Conservation (phyloP, 176 grass and related monocot genomes). For the Otatea glauca region DNA sequence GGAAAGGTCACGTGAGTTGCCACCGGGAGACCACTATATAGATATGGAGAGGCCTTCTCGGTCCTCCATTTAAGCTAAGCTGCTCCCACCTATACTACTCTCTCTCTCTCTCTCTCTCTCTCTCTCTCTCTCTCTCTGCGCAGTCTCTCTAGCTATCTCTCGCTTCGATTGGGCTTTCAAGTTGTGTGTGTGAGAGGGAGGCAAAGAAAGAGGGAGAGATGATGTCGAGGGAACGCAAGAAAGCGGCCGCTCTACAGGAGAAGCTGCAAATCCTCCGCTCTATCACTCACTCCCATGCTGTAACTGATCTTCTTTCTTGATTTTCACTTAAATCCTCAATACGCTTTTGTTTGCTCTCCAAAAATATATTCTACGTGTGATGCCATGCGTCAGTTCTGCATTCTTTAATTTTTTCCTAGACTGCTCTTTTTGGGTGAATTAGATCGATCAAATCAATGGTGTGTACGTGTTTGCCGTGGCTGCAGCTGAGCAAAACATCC, state of each 20-base stretch:
- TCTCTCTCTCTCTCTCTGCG: not conserved
- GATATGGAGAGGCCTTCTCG: slow-evolving; percentile 45
- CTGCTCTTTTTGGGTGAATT: not conserved
- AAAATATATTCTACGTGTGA: not conserved
- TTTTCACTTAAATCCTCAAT: not conserved
- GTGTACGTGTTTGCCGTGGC: not conserved
- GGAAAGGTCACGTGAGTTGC: slow-evolving; percentile 51
- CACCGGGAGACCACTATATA: slow-evolving; percentile 48
- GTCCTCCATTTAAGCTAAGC: slow-evolving; percentile 49
- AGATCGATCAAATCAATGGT: not conserved
- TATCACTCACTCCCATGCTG: slow-evolving; percentile 91
- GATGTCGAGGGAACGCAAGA: slow-evolving; percentile 92
- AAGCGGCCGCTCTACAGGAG: slow-evolving; percentile 73
- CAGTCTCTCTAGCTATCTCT: slow-evolving; percentile 4
- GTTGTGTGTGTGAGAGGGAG: not conserved
- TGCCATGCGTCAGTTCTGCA: not conserved
- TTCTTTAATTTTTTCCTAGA: not conserved
- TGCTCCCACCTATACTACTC: slow-evolving; percentile 9
- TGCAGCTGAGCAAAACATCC: slow-evolving; percentile 75
- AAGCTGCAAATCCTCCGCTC: slow-evolving; percentile 96
- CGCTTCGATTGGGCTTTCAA: slow-evolving; percentile 30
- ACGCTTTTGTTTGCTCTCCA: not conserved
- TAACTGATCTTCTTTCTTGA: slow-evolving; percentile 42
- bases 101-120: not conserved
- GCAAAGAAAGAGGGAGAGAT: slow-evolving; percentile 42